These are phyloP conservation scores for Solanum pinnatisectum DNA, from an alignment of 257 asterid genomes.

Conservation along the genomic window DNA sequence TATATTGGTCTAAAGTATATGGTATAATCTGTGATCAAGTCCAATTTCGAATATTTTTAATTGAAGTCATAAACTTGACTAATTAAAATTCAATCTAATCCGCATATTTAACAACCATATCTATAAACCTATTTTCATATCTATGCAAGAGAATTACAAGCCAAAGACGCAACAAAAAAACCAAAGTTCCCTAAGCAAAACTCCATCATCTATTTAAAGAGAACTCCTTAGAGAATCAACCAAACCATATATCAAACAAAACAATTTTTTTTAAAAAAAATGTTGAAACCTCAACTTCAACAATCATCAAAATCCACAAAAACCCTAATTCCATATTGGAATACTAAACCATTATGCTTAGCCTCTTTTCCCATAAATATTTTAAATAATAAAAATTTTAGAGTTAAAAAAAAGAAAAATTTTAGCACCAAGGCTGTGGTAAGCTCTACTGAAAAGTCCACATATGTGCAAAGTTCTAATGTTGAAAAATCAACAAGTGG, in stretches of 20 bases:
- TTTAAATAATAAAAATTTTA: neutral
- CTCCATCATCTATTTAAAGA: neutral
- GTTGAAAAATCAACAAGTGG: conserved; percentile 9
- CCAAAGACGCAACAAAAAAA: no score
- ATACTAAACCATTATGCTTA: neutral
- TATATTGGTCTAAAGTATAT: no score
- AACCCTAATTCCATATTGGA: neutral
- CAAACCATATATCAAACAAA: neutral
- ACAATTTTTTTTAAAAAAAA: neutral
- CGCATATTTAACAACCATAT: no score
- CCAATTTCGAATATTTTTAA: no score
- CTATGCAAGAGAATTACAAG: no score
- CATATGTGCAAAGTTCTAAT: neutral
- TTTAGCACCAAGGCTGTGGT: conserved; percentile 14
- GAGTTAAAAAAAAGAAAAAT: neutral
- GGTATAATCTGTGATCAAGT: no score
- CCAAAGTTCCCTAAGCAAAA: no score
- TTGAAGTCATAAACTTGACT: no score
- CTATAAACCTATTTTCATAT: no score
- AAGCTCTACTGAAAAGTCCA: conserved; percentile 5
- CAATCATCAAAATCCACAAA: neutral
- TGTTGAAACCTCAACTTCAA: neutral
- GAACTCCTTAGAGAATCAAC: neutral
- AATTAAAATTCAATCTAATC: no score
- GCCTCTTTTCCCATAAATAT: neutral